Evolutionary conservation across 2,329 filamentous ascomycete species (phyloP).

Genomic region (Dryadomyces quercus-mongolicae): DNA sequence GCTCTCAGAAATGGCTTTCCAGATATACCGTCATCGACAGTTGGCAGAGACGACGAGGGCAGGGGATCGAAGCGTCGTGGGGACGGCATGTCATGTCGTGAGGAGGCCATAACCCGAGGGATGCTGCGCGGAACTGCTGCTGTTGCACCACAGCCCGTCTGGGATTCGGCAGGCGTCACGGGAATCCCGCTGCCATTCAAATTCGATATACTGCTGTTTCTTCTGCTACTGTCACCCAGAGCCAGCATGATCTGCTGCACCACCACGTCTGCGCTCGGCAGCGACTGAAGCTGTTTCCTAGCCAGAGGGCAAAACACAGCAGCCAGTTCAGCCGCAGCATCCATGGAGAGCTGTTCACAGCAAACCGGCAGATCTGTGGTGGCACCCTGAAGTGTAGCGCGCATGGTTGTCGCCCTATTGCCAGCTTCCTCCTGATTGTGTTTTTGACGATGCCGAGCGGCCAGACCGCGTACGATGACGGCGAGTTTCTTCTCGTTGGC

Average conservation of each 20-base stretch:
- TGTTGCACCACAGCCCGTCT: background rate
- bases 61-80: background rate
- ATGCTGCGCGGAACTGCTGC: background rate
- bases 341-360: constrained; percentile 33
- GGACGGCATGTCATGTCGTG: background rate
- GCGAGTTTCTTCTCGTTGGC: constrained; percentile 23
- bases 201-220: background rate
- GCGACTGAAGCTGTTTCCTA: constrained; percentile 23
- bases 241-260: constrained; percentile 31
- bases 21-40: constrained; percentile 37
- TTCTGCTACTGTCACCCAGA: constrained; percentile 4
- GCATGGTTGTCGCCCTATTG: constrained; percentile 5
- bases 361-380: constrained; percentile 25
- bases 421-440: constrained; percentile 21
- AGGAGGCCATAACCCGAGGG: background rate
- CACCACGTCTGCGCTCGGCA: constrained; percentile 31
- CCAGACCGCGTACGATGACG: constrained; percentile 29
- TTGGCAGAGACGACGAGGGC: constrained; percentile 7
- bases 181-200: background rate
- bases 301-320: constrained; percentile 37
- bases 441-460: constrained; percentile 32
- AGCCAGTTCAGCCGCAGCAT: constrained; percentile 35
- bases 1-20: constrained; percentile 42
- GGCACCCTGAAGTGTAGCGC: constrained; percentile 5
- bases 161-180: background rate